Percentiles rank a stretch among this genome's conserved stretches.
phyloP scores from a whole-genome alignment of 1,284 basidiomycete species.

The Marasmius tenuissimus region DNA sequence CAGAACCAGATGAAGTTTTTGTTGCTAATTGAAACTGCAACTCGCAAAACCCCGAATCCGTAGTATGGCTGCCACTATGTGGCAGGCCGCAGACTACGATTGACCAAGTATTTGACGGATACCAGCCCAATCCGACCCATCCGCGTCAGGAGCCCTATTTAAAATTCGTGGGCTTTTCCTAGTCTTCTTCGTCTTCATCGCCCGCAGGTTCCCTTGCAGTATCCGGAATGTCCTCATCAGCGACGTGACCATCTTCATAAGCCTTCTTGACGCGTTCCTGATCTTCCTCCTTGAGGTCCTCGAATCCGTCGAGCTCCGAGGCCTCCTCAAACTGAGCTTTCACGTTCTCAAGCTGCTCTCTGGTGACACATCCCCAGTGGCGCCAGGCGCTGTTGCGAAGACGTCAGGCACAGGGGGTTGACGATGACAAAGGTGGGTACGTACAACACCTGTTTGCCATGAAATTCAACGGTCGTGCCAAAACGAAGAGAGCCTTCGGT shows the following conservation, averaged over 20 bases:
- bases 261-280: constrained; percentile 67
- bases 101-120: too few species aligned
- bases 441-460: constrained; percentile 71
- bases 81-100: too few species aligned
- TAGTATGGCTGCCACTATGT: too few species aligned
- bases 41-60: too few species aligned
- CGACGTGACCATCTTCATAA: constrained; percentile 73
- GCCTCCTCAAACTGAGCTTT: constrained; percentile 60
- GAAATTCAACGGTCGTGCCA: constrained; percentile 76
- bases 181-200: constrained; percentile 45
- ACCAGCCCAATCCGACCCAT: too few species aligned
- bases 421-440: constrained; percentile 28
- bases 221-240: constrained; percentile 77
- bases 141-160: too few species aligned
- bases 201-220: constrained; percentile 58
- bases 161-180: constrained; percentile 38
- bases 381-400: constrained; percentile 58
- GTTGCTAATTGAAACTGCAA: too few species aligned
- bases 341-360: constrained; percentile 71
- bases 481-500: constrained; percentile 72
- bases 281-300: constrained; percentile 64
- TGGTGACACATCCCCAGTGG: constrained; percentile 82
- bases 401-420: background rate
- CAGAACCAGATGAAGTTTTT: too few species aligned
- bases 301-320: constrained; percentile 74